Evolutionary conservation across 352 stramenopile species (phyloP).

Genomic region (Phytophthora colocasiae): DNA sequence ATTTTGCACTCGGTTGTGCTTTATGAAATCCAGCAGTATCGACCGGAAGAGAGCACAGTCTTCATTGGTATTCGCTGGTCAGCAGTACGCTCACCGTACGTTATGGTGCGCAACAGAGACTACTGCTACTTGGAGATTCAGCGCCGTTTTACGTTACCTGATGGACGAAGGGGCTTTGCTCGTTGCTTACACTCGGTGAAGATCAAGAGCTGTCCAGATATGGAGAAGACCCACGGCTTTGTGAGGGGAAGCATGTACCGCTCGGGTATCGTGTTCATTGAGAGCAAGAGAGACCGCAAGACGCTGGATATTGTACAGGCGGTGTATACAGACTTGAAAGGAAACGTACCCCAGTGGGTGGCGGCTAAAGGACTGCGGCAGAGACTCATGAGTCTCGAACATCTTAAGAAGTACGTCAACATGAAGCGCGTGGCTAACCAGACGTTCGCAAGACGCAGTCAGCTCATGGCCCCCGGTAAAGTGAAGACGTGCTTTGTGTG

Average conservation of each 20-base stretch:
- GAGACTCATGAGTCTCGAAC: conserved; percentile 75
- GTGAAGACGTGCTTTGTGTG: conserved; percentile 86
- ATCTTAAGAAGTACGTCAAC: conserved; percentile 82
- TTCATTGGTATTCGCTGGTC: conserved; percentile 87
- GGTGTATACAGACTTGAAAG: conserved; percentile 85
- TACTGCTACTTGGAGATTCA: conserved; percentile 85
- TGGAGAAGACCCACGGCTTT: conserved; percentile 83
- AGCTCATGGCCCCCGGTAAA: conserved; percentile 70
- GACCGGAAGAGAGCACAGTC: conserved; percentile 49
- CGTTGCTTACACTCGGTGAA: conserved; percentile 87
- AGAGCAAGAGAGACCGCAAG: conserved; percentile 76
- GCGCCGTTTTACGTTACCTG: conserved; percentile 62
- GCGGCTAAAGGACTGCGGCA: conserved; percentile 63
- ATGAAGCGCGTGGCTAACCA: conserved; percentile 85
- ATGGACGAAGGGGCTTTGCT: conserved; percentile 69
- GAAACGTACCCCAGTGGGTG: conserved; percentile 78
- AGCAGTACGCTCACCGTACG: conserved; percentile 70
- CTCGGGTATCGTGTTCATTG: conserved; percentile 80
- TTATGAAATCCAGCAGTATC: conserved; percentile 79
- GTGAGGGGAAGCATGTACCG: conserved; percentile 86
- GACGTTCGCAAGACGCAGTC: conserved; percentile 67
- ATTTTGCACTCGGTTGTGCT: conserved; percentile 82
- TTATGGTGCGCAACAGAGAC: conserved; percentile 79
- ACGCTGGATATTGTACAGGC: conserved; percentile 81
- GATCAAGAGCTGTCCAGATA: conserved; percentile 84